A percentile compares a stretch with the other conserved stretches of the same genome.
Evolutionary conservation across 345 rosid genomes (phyloP).

Genomic region (Bruguiera gymnorhiza): DNA sequence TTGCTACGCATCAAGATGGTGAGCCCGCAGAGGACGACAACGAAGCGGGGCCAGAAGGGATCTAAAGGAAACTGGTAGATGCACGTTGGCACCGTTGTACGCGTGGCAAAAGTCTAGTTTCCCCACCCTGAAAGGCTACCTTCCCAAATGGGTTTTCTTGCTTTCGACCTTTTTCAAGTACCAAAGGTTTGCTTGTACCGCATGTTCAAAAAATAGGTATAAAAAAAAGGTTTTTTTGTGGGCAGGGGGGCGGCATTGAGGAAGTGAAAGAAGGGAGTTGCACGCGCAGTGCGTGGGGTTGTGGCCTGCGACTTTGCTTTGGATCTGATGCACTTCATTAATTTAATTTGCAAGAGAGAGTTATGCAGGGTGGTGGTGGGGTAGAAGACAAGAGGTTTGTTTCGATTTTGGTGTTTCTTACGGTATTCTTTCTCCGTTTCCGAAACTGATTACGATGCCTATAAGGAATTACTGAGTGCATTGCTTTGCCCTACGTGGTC

Average conservation of each 20-base stretch:
- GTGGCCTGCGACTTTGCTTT: conserved; percentile 9
- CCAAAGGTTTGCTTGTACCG: neutral
- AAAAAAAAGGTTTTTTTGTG: neutral
- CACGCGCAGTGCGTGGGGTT: conserved; percentile 24
- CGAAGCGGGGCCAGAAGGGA: neutral
- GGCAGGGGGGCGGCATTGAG: neutral
- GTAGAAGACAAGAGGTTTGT: conserved; percentile 26
- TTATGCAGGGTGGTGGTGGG: conserved; percentile 1
- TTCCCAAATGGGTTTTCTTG: neutral
- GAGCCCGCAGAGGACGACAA: too few relatives aligned
- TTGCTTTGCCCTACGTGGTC: neutral
- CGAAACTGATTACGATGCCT: conserved; percentile 15
- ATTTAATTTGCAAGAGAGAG: neutral
- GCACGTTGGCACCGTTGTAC: neutral
- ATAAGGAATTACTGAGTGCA: neutral
- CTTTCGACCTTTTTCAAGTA: neutral
- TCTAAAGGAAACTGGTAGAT: neutral
- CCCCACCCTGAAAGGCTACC: neutral
- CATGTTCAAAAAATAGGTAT: neutral
- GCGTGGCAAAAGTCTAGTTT: neutral
- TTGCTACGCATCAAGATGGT: too few relatives aligned
- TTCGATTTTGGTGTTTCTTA: conserved; percentile 22
- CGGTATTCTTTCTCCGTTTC: conserved; percentile 1
- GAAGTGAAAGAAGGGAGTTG: neutral
- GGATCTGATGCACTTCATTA: conserved; percentile 34